phyloP scores from a whole-genome alignment of 495 filamentous ascomycete species.

The Hypoxylon fuscum region DNA sequence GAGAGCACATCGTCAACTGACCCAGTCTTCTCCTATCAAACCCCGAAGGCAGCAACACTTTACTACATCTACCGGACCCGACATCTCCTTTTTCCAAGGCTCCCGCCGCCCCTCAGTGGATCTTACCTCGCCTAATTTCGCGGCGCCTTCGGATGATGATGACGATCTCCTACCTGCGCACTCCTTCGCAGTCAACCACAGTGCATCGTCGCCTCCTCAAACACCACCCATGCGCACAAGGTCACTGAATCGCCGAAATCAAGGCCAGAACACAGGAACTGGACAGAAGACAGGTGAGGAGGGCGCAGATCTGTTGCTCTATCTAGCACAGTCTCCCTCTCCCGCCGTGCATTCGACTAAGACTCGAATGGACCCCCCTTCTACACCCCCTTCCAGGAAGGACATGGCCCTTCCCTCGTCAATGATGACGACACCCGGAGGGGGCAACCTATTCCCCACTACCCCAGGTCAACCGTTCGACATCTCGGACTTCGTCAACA shows the following conservation, averaged over 20 bases:
- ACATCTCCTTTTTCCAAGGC: constrained; percentile 74
- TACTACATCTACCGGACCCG: constrained; percentile 66
- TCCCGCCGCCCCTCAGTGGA: constrained; percentile 68
- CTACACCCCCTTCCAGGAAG: constrained; percentile 85
- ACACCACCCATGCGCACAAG: constrained; percentile 78
- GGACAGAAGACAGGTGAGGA: constrained; percentile 69
- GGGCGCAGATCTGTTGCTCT: constrained; percentile 90
- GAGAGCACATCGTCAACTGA: constrained; percentile 76
- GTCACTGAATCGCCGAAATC: constrained; percentile 50
- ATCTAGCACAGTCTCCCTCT: constrained; percentile 91
- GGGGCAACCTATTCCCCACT: constrained; percentile 65
- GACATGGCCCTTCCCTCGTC: constrained; percentile 79
- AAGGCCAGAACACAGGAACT: constrained; percentile 44
- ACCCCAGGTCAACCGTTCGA: constrained; percentile 80
- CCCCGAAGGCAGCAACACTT: constrained; percentile 70
- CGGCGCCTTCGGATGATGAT: constrained; percentile 77
- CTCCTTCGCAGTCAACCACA: constrained; percentile 67
- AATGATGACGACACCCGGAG: constrained; percentile 87
- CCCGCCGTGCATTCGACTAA: constrained; percentile 64
- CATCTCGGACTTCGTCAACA: constrained; percentile 96
- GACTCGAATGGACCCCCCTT: constrained; percentile 72
- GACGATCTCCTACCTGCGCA: constrained; percentile 79
- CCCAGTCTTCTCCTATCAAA: constrained; percentile 84
- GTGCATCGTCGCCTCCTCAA: constrained; percentile 79
- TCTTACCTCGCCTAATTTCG: constrained; percentile 69